These are phyloP conservation scores for Sparassis latifolia DNA, from an alignment of 1,284 basidiomycete species.

Conservation along the genomic window DNA sequence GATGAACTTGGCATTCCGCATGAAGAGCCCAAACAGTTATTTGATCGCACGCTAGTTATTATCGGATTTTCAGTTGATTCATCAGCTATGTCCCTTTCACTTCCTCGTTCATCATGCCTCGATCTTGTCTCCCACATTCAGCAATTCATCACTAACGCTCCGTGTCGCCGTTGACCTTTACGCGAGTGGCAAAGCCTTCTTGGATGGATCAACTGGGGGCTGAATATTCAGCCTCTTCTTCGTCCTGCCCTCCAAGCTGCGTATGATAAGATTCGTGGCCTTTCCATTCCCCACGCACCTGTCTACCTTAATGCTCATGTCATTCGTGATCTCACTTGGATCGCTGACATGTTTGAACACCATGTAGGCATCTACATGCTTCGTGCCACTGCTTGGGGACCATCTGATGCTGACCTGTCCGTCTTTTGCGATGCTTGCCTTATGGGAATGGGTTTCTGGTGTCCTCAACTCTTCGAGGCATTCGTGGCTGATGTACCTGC, in stretches of 20 bases:
- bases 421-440: constrained; percentile 1
- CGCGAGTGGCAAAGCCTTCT: constrained; percentile 25
- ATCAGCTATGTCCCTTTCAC: constrained; percentile 21
- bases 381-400: background rate
- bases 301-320: constrained; percentile 27
- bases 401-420: background rate
- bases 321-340: constrained; percentile 25
- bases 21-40: constrained; percentile 26
- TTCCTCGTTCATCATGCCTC: constrained; percentile 12
- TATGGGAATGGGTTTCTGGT: constrained; percentile 1
- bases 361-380: background rate
- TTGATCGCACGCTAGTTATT: constrained; percentile 22
- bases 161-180: constrained; percentile 10
- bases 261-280: constrained; percentile 31
- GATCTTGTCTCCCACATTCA: background rate
- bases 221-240: constrained; percentile 32
- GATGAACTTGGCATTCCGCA: constrained; percentile 35
- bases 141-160: constrained; percentile 3
- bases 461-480: constrained; percentile 20
- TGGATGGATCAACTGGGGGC: constrained; percentile 34
- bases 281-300: constrained; percentile 5
- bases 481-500: constrained; percentile 17
- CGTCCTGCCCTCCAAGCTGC: constrained; percentile 24
- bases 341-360: background rate
- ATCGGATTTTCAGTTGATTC: constrained; percentile 32